These are phyloP conservation scores for Hypoxylon sp. DNA, from an alignment of 2,329 filamentous ascomycete genomes.

Conservation along the genomic window DNA sequence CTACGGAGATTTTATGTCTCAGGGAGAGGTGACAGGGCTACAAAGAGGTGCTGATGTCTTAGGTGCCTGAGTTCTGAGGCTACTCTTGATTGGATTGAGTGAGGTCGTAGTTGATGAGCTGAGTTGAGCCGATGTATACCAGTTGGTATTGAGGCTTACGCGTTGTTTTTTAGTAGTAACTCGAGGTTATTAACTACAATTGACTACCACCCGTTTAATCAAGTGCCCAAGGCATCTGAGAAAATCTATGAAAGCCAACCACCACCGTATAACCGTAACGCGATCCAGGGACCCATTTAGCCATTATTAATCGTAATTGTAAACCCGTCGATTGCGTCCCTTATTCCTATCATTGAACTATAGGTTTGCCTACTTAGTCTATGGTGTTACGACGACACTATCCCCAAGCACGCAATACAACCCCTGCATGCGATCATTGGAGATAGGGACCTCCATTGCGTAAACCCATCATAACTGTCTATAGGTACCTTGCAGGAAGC, in stretches of 20 bases:
- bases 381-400: constrained; percentile 16
- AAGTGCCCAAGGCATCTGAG: background rate
- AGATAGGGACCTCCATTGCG: constrained; percentile 11
- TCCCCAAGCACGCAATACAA: constrained; percentile 38
- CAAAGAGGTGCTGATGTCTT: background rate
- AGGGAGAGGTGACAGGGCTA: background rate
- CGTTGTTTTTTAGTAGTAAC: background rate
- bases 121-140: background rate
- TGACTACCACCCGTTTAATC: background rate
- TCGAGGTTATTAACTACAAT: background rate
- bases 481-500: background rate
- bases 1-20: background rate
- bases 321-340: background rate
- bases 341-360: background rate
- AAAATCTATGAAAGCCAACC: background rate
- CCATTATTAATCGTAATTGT: background rate
- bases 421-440: constrained; percentile 40
- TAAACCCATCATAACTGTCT: background rate
- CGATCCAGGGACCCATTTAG: background rate
- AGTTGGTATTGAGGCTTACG: background rate
- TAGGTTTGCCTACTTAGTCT: background rate
- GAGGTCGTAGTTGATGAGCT: background rate
- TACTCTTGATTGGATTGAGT: background rate
- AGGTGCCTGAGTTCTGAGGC: background rate
- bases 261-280: background rate